Evolutionary conservation across 345 rosid genomes (phyloP), one percentile per base, ranked within the genome.

Genomic region (Aquilaria sinensis): DNA sequence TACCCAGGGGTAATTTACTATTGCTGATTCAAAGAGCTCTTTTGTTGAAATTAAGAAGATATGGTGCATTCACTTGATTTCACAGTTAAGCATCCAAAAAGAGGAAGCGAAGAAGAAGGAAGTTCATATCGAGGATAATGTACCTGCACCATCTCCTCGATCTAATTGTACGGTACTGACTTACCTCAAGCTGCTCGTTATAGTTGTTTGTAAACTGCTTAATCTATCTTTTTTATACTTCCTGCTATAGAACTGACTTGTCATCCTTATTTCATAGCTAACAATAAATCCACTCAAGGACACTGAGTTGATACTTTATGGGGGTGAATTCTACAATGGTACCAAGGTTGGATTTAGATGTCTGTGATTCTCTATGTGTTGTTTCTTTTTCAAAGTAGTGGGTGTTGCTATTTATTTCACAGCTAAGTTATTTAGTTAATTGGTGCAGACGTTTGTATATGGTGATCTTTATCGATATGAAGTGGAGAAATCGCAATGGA

Each of bases 61-160:
- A 56, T 65, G 57, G 53, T n/a, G 46, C 47, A 12, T 46, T 45
- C 31, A 32, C 53, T 37, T 57, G 15, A 12, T 41, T 64, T 57
- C 43, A 10, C 83, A 92, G 98, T 68, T 83, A 66, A 84, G 75
- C 64, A 90, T 90, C 52, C 94, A 90, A 62, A 90, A 86, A 57
- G 94, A 88, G 62, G 96, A 93, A 66, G 96, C 98, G 15, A 90
- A 88, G 90, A 93, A 93, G 88, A 86, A 88, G 82, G 96, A 93
- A 62, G 92, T 93, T 12, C 94, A 76, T 34, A 76, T 90, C 14
- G 98, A 93, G 65, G 97, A 90, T 34, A 93, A 88, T 68, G 96
- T 88, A 5, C 80, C 88, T 2, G 88, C 92, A 32, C 96, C 97
- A n/a, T 90, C 97, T 68, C 94, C 83, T 47, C 87, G 97, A 34